Evolutionary conservation across 2,329 filamentous ascomycete species (phyloP), one percentile per base, ranked within the genome.

Genomic region (Colletotrichum falcatum): DNA sequence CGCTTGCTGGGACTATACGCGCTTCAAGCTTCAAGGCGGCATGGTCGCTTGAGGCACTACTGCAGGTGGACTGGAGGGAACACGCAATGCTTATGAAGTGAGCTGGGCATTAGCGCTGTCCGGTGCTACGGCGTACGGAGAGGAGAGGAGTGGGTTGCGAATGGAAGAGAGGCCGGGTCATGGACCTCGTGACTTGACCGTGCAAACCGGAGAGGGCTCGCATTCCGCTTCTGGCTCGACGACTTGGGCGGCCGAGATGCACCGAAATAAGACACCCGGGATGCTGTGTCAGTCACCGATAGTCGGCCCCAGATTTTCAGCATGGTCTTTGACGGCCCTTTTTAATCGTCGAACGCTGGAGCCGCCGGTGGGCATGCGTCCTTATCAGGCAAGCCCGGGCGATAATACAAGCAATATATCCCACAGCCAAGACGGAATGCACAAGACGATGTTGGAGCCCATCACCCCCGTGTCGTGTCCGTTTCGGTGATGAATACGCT

Each of bases 191-290:
- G 55, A 66, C 64, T 67, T 59, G 67, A 70, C 44, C 53, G 67
- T 67, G 58, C 33, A 39, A 61, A 48, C 42, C 46, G 35, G 46
- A 63, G 54, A n/a, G 33, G 42, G 8, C 49, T 58, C 56, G 56
- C 58, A n/a, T 61, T 46, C 39, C 66, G 58, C 20, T 59, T 44
- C 44, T 67, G 44, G 68, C 68, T 56, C 35, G 53, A 66, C 44
- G 53, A 67, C 64, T 68, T 70, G 58, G 58, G 64, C 68, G 53
- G 54, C 58, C 68, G 51, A 67, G 58, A 62, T 63, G 64, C 64
- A 67, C 68, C 68, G 68, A 70, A 70, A 70, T 70, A 58, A 70
- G 68, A 58, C 28, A 44, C 53, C 58, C 46, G 58, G 58, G 66
- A 46, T 46, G 26, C 37, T 68, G 51, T 70, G 64, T 62, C 67